A percentile compares a stretch with the other conserved stretches of the same genome.
These are phyloP conservation scores for Nicotiana tabacum DNA, from an alignment of 257 asterid species.

Conservation along the genomic window DNA sequence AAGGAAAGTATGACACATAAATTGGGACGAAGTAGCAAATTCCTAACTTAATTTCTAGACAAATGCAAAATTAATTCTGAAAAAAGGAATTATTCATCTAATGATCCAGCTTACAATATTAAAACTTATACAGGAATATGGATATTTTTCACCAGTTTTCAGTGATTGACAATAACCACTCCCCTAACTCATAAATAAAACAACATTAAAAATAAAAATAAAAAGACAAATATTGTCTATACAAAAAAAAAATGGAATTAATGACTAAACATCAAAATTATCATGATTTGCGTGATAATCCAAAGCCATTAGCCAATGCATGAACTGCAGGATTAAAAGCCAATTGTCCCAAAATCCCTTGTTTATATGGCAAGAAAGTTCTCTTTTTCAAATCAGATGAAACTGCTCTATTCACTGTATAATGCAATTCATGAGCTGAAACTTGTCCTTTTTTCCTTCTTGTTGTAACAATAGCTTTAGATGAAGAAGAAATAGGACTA, in stretches of 20 bases:
- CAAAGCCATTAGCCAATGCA: constrained; percentile 67
- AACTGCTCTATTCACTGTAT: constrained; percentile 63
- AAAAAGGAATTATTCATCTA: background rate
- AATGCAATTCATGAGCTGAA: constrained; percentile 77
- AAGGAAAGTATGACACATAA: too few relatives aligned
- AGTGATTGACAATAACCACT: background rate
- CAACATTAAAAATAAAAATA: background rate
- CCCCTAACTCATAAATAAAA: background rate
- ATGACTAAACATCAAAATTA: background rate
- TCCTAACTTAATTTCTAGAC: too few relatives aligned
- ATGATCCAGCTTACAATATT: background rate
- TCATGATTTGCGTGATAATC: constrained; percentile 42
- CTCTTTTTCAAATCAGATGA: constrained; percentile 67
- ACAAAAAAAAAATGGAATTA: background rate
- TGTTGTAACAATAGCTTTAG: background rate
- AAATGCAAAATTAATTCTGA: background rate
- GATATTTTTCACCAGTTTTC: background rate
- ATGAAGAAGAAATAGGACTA: constrained; percentile 18
- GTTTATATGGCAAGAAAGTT: constrained; percentile 75
- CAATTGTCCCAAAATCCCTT: constrained; percentile 62
- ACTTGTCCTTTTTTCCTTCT: constrained; percentile 34
- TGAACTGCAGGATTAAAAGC: constrained; percentile 56
- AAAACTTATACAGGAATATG: constrained; percentile 3
- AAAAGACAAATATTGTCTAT: background rate
- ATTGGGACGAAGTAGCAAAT: too few relatives aligned